Base-by-base conservation (phyloP, 352 stramenopile species). In the Pythium monospermum region DNA sequence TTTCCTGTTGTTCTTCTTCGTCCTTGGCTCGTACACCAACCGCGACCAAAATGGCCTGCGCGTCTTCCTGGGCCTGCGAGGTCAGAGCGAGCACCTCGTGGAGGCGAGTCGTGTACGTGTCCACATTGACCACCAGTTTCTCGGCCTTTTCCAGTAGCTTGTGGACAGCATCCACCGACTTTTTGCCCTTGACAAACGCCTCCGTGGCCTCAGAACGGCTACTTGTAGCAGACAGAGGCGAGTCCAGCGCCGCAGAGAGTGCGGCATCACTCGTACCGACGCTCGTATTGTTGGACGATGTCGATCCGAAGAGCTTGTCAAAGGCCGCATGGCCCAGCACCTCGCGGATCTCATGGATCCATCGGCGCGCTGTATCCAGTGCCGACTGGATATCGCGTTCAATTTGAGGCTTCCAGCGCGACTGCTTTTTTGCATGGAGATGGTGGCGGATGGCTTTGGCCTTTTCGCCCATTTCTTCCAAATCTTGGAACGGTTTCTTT, bases 391-490 rank as follows among this genome's bases (percentile, higher is more conserved):
- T 91, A 43, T 91, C 77, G 26, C 76, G 71, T 49, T 95, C 84
- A 44, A 91, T 67, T 32, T 88, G 77, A 12, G 84, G 84, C 31
- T 93, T 91, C 84, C 84, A 95, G 10, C 78, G 63, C 21, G 78
- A 78, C 41, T 89, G 83, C 26, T 86, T 90, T 50, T 89, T 87
- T 2, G 77, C 57, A 48, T 88, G 69, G 11, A 95, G 68, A 0
- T 68, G 69, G 27, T 82, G 73, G 2, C 84, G 78, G 51, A 95
- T 93, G 2, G 57, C 44, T 49, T 88, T 83, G 1, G 81, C 84
- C n/a, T 88, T 53, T 1, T 79, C 65, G 3, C 71, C 61, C 32
- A 86, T 30, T 1, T 60, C 48, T 40, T 91, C 80, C 18, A 95
- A 71, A 19, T 86, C 66, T 22, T 84, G 70, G 10, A 95, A 76